A percentile compares a stretch with the other conserved stretches of the same genome.
Evolutionary conservation across 1,139 yeast species (phyloP).

Genomic region (Yamadazyma buinensis): DNA sequence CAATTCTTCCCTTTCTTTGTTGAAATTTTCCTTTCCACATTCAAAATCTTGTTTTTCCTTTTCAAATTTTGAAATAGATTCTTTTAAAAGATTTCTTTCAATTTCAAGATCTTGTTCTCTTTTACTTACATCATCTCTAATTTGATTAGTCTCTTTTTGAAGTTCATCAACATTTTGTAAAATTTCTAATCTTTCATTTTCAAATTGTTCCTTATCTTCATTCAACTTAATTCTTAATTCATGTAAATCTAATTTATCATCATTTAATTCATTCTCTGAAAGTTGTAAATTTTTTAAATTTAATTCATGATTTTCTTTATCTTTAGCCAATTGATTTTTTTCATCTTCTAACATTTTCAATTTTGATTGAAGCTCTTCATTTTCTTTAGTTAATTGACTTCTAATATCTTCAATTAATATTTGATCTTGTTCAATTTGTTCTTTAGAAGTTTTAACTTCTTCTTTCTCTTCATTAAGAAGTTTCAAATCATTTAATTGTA

Average conservation of each 20-base stretch:
- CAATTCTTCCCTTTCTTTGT: conserved; percentile 1
- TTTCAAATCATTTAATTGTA: not conserved
- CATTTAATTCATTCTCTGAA: not conserved
- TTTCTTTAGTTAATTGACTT: not conserved
- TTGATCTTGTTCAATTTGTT: not conserved
- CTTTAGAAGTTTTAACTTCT: not conserved
- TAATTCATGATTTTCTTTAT: conserved; percentile 1
- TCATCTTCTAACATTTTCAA: not conserved
- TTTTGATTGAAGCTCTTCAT: not conserved
- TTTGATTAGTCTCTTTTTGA: conserved; percentile 3
- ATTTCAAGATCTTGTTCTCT: conserved; percentile 16
- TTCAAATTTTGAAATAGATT: no score
- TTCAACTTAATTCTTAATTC: conserved; percentile 7
- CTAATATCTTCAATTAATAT: not conserved
- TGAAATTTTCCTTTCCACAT: conserved; percentile 7
- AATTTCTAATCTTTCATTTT: conserved; percentile 1
- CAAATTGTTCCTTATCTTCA: conserved; percentile 2
- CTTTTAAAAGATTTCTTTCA: no score
- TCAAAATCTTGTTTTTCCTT: conserved; percentile 15
- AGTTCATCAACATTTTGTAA: conserved; percentile 9
- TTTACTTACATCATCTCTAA: conserved; percentile 17
- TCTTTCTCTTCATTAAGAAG: conserved; percentile 1
- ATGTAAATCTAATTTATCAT: conserved; percentile 1
- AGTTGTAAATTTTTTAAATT: conserved; percentile 2
- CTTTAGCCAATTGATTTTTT: conserved; percentile 1